A percentile compares a stretch with the other conserved stretches of the same genome.
Conservation (phyloP, 2,329 filamentous ascomycete genomes). For the Aspergillus tubingensis region DNA sequence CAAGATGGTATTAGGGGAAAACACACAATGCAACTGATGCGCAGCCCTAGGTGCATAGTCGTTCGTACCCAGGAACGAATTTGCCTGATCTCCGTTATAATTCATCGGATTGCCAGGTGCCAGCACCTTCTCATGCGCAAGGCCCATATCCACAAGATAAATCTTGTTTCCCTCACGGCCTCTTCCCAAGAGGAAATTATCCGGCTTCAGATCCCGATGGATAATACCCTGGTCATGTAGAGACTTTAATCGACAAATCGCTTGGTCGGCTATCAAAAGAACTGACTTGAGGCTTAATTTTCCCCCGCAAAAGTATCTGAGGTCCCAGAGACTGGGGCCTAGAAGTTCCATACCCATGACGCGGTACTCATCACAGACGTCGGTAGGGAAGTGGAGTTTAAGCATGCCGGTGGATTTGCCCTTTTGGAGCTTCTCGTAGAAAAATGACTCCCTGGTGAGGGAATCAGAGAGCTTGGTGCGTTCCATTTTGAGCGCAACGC, state of each 20-base stretch:
- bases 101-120: neutral
- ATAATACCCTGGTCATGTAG: neutral
- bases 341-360: neutral
- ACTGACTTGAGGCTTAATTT: neutral
- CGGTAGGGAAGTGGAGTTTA: neutral
- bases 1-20: too few relatives aligned
- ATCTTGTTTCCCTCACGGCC: neutral
- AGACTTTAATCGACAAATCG: neutral
- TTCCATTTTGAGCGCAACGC: slow-evolving; percentile 1
- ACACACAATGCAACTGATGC: neutral
- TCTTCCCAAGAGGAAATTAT: neutral
- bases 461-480: neutral
- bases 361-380: neutral
- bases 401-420: neutral
- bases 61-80: neutral
- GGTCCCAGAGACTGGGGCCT: neutral
- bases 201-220: slow-evolving; percentile 2
- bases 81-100: neutral
- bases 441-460: neutral
- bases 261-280: neutral
- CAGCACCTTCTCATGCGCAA: neutral
- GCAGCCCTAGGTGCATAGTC: neutral
- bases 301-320: neutral
- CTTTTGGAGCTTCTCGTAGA: neutral
- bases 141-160: neutral